Evolutionary conservation across 768 basidiomycete genomes (phyloP).

Genomic region (Kwoniella sp.): DNA sequence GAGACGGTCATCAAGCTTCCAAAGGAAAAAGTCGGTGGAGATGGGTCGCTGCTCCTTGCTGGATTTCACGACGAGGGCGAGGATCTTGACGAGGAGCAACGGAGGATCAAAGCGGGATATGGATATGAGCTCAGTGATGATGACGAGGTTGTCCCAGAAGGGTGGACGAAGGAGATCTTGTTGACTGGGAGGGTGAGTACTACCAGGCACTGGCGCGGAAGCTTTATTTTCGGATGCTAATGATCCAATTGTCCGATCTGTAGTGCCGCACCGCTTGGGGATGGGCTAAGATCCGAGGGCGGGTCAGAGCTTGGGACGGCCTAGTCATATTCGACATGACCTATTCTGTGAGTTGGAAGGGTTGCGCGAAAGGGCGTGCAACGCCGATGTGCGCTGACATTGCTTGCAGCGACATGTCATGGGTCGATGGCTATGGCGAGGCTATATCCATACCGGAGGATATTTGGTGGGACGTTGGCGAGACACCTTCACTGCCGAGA

Average conservation of each 20-base stretch:
- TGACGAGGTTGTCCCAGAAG: conserved; percentile 41
- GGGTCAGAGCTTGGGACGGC: conserved; percentile 54
- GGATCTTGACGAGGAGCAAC: conserved; percentile 29
- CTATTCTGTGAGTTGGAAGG: conserved; percentile 36
- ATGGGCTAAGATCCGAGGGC: conserved; percentile 41
- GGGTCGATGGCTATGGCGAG: conserved; percentile 53
- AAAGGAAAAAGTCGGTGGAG: conserved; percentile 47
- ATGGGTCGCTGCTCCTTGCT: conserved; percentile 41
- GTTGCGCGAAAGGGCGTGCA: not conserved
- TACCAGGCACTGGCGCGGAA: too few species aligned
- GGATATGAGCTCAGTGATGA: conserved; percentile 44
- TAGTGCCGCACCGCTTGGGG: conserved; percentile 48
- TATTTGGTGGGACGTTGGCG: conserved; percentile 54
- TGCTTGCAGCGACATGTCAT: conserved; percentile 29
- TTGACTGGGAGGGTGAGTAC: conserved; percentile 39
- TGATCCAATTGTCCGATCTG: not conserved
- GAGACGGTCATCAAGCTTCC: conserved; percentile 50
- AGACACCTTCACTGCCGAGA: conserved; percentile 53
- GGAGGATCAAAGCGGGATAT: conserved; percentile 37
- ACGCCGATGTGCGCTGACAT: not conserved
- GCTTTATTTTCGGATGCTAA: not conserved
- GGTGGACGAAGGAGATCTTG: conserved; percentile 56
- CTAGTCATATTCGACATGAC: conserved; percentile 41
- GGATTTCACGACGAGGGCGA: conserved; percentile 36
- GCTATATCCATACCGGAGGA: conserved; percentile 54